These are phyloP conservation scores for Vitellaria paradoxa DNA, from an alignment of 179 eudicot species.

Conservation along the genomic window DNA sequence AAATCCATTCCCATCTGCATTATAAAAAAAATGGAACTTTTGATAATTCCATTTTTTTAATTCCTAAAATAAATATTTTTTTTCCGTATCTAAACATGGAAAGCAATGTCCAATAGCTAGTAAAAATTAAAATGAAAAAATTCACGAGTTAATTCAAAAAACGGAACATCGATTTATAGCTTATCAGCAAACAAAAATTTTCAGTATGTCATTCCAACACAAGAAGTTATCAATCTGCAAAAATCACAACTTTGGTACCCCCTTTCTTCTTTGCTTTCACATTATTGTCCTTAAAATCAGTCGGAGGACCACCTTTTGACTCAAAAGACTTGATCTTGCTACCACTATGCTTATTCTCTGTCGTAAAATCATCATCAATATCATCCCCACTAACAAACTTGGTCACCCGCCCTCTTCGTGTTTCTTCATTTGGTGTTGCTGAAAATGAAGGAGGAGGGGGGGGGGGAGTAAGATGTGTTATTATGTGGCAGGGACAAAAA, in stretches of 20 bases:
- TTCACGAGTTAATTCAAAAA: neutral
- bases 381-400: constrained; percentile 86
- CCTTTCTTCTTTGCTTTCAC: constrained; percentile 59
- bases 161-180: neutral
- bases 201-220: neutral
- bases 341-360: constrained; percentile 24
- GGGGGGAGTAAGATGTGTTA: neutral
- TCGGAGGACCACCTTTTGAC: constrained; percentile 13
- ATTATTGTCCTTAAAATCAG: constrained; percentile 21
- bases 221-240: constrained; percentile 40
- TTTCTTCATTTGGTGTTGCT: constrained; percentile 25
- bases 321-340: constrained; percentile 21
- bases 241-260: constrained; percentile 81
- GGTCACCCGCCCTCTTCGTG: constrained; percentile 51
- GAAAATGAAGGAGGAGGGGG: neutral
- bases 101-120: no score
- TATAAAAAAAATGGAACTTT: no score
- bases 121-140: neutral
- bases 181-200: neutral
- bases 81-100: no score
- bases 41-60: no score
- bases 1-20: no score
- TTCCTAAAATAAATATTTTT: no score
- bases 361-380: constrained; percentile 88
- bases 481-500: neutral